Evolutionary conservation across 257 asterid genomes (phyloP), one percentile per base, ranked within the genome.

Genomic region (Euphrasia confusa): DNA sequence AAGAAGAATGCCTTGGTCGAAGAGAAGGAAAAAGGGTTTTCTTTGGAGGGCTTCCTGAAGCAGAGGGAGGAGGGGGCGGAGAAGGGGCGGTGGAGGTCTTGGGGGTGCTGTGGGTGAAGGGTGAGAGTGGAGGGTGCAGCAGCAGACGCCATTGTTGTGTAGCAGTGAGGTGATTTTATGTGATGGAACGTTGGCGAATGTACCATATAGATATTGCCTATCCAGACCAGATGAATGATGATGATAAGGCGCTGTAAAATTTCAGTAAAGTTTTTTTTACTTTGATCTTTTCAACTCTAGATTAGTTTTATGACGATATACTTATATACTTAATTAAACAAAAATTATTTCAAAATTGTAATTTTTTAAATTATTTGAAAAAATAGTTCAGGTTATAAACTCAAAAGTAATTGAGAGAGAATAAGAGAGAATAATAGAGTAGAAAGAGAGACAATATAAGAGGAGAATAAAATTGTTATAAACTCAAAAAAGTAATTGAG

Each of bases 51-150:
- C 40, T 75, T 78, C 56, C 72, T 28, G 72, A 75, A 72, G 4
- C 69, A 66, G 61, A 78, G 37, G 42, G 67, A 55, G 44, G 65
- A 26, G 18, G 71, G 32, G 37, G 63, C 30, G 67, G 66, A 14
- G 71, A 69, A 68, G 37, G 69, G 39, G 72, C 65, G 80, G 66
- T 66, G 70, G 72, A 63, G 60, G 63, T 72, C 75, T 21, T 66
- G 77, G 62, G 63, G 61, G 10, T 68, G 83, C 69, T 72, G 68
- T 4, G 79, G 75, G 8, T 73, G 58, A 58, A 65, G 78, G 64
- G 42, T 35, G 77, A 79, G 74, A 37, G 78, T 52, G 65, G 80
- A 69, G 40, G 74, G 65, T 54, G 77, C 69, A 37, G 69, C 70
- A 48, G 81, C 15, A 28, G 79, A 66, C 54, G 81, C 77, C 81